phyloP scores from a whole-genome alignment of 495 filamentous ascomycete genomes.

The Neurospora sp. region DNA sequence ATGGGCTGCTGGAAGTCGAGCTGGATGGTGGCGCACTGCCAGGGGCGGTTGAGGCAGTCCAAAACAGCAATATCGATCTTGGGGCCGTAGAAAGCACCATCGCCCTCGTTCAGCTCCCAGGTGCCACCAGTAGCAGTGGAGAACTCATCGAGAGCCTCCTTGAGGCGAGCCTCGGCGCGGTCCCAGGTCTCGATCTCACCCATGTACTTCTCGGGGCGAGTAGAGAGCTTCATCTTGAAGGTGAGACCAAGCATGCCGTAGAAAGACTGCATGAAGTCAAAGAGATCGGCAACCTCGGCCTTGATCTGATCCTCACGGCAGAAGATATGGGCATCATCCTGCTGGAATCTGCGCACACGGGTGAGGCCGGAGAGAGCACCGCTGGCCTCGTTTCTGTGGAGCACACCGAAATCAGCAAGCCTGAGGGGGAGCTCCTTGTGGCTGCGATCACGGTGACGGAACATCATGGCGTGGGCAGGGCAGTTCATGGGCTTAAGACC shows the following conservation, averaged over 20 bases:
- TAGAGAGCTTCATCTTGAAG: slow-evolving; percentile 95
- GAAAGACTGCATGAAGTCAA: slow-evolving; percentile 74
- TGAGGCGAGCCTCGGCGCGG: slow-evolving; percentile 69
- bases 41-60: slow-evolving; percentile 28
- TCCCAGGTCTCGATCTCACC: slow-evolving; percentile 85
- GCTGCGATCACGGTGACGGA: slow-evolving; percentile 48
- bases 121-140: slow-evolving; percentile 46
- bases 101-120: slow-evolving; percentile 86
- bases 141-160: slow-evolving; percentile 70
- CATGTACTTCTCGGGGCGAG: slow-evolving; percentile 84
- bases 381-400: slow-evolving; percentile 91
- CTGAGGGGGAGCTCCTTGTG: slow-evolving; percentile 84
- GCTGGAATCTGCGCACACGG: slow-evolving; percentile 83
- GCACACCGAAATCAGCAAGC: slow-evolving; percentile 88
- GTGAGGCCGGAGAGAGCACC: slow-evolving; percentile 86
- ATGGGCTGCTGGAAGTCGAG: slow-evolving; percentile 90
- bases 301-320: slow-evolving; percentile 48
- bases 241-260: slow-evolving; percentile 88
- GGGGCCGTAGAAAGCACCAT: slow-evolving; percentile 95
- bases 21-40: slow-evolving; percentile 94
- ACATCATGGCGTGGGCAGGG: slow-evolving; percentile 42
- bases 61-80: slow-evolving; percentile 68
- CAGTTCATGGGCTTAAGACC: slow-evolving; percentile 98
- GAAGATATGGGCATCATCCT: slow-evolving; percentile 90
- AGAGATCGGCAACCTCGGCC: slow-evolving; percentile 74